Evolutionary conservation across 2,329 filamentous ascomycete species (phyloP).

Genomic region (Ophiostoma ulmi): DNA sequence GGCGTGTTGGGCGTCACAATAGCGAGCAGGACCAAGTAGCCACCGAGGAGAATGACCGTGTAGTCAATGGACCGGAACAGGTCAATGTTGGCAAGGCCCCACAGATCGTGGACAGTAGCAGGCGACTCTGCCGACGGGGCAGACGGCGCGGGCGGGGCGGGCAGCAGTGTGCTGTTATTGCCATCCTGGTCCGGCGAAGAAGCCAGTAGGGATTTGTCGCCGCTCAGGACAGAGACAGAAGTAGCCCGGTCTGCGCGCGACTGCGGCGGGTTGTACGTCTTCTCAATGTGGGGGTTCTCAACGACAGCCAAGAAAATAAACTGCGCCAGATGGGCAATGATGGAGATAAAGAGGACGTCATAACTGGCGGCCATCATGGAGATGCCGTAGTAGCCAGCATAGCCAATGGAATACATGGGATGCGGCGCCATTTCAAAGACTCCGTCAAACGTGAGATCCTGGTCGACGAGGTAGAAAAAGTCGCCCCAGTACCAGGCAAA

Average conservation of each 20-base stretch:
- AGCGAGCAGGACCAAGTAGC: conserved; percentile 70
- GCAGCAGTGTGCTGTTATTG: background rate
- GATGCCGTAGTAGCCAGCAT: conserved; percentile 96
- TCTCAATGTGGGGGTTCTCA: conserved; percentile 96
- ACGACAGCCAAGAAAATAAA: conserved; percentile 87
- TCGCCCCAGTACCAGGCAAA: conserved; percentile 99
- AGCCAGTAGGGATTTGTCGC: conserved; percentile 10
- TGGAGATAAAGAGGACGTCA: conserved; percentile 93
- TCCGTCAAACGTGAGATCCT: conserved; percentile 95
- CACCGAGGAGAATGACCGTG: conserved; percentile 67
- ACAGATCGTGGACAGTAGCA: conserved; percentile 70
- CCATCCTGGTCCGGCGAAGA: conserved; percentile 18
- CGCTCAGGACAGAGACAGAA: conserved; percentile 21
- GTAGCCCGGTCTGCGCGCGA: conserved; percentile 54
- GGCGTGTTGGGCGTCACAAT: conserved; percentile 71
- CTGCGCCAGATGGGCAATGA: conserved; percentile 88
- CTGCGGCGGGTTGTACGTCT: conserved; percentile 88
- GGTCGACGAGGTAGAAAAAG: conserved; percentile 97
- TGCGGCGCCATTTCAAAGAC: conserved; percentile 99
- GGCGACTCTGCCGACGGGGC: conserved; percentile 38
- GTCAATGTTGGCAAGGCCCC: conserved; percentile 81
- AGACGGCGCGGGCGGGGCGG: background rate
- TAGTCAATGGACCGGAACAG: conserved; percentile 82
- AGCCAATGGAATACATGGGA: conserved; percentile 98
- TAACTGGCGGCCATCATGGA: conserved; percentile 98